Evolutionary conservation across 2,329 filamentous ascomycete genomes (phyloP).

Genomic region (Penicillium paneum): DNA sequence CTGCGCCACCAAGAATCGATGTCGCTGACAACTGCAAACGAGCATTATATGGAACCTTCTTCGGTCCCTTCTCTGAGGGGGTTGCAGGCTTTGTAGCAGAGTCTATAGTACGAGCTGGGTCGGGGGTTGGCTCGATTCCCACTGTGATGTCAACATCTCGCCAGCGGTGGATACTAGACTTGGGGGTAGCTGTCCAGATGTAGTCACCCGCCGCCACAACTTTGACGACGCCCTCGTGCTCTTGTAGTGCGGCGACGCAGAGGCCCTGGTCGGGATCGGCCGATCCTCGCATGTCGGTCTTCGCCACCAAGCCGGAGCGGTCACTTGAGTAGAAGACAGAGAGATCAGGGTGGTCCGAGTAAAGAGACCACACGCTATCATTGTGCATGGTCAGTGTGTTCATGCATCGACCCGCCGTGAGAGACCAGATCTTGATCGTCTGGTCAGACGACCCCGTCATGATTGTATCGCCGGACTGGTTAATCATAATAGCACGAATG

Average conservation of each 20-base stretch:
- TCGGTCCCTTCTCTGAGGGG: conserved; percentile 29
- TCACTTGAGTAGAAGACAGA: conserved; percentile 94
- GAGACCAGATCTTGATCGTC: conserved; percentile 97
- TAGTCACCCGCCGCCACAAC: conserved; percentile 65
- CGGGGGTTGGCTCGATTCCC: conserved; percentile 55
- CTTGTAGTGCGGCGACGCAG: conserved; percentile 85
- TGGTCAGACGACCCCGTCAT: conserved; percentile 94
- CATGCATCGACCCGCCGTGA: conserved; percentile 92
- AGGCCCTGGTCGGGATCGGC: conserved; percentile 81
- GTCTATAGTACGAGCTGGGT: conserved; percentile 47
- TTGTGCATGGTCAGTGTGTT: conserved; percentile 99
- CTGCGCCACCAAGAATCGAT: conserved; percentile 62
- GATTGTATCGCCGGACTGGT: conserved; percentile 82
- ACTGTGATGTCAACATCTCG: conserved; percentile 75
- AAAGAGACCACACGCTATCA: conserved; percentile 94
- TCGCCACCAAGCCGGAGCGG: conserved; percentile 87
- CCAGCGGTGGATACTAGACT: conserved; percentile 92
- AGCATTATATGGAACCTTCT: conserved; percentile 71
- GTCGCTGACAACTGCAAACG: conserved; percentile 82
- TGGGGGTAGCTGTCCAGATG: conserved; percentile 86
- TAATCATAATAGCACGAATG: conserved; percentile 85
- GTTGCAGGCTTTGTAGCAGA: conserved; percentile 16
- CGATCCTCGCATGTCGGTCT: conserved; percentile 80
- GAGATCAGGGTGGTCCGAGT: conserved; percentile 79
- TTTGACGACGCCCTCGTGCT: conserved; percentile 69